phyloP scores from a whole-genome alignment of 192 early-diverging fungal species.

The Chytriomyces sp. region DNA sequence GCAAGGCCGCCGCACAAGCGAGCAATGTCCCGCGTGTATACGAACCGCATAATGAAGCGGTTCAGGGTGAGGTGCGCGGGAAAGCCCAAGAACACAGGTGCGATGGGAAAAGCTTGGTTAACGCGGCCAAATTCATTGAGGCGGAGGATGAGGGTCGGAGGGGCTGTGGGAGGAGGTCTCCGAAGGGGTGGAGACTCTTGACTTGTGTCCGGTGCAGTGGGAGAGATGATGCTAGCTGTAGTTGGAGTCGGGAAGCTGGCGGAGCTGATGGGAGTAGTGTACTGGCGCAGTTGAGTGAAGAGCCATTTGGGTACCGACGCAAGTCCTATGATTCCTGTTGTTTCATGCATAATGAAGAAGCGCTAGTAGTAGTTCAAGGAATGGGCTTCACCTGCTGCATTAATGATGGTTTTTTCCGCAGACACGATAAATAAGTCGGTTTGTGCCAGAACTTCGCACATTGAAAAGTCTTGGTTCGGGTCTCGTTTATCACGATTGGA shows the following conservation, averaged over 20 bases:
- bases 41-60: slow-evolving; percentile 43
- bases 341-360: neutral
- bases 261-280: neutral
- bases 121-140: slow-evolving; percentile 41
- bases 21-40: slow-evolving; percentile 25
- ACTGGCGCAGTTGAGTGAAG: neutral
- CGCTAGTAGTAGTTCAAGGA: neutral
- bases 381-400: neutral
- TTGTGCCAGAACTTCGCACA: neutral
- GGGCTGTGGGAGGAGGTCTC: neutral
- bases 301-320: neutral
- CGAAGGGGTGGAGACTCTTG: neutral
- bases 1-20: slow-evolving; percentile 31
- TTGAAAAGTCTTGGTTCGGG: neutral
- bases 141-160: slow-evolving; percentile 19
- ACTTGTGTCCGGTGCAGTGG: neutral
- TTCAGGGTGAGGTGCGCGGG: slow-evolving; percentile 29
- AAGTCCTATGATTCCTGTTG: neutral
- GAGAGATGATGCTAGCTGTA: neutral
- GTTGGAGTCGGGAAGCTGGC: neutral
- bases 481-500: neutral
- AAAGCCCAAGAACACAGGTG: slow-evolving; percentile 26
- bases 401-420: neutral
- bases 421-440: neutral
- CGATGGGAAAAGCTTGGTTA: slow-evolving; percentile 32